Conservation (phyloP, 2,329 filamentous ascomycete genomes). For the Teratosphaeria pseudoeucalypti region DNA sequence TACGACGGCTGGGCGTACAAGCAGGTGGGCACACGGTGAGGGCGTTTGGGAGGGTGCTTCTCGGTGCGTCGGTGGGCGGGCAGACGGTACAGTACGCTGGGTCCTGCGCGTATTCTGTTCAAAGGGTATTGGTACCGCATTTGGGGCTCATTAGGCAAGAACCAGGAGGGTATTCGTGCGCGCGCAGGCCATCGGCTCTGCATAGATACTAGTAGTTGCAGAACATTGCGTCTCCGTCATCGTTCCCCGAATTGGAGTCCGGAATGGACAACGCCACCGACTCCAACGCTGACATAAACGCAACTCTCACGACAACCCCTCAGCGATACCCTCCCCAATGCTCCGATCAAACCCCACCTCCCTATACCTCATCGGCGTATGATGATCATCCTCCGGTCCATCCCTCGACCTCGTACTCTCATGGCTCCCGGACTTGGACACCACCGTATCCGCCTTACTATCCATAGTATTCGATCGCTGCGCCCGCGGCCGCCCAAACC, state of each 20-base stretch:
- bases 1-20: not conserved
- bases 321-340: slow-evolving; percentile 71
- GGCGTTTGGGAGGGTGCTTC: not conserved
- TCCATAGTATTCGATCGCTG: not conserved
- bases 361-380: slow-evolving; percentile 39
- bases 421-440: slow-evolving; percentile 14
- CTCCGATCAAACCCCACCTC: slow-evolving; percentile 56
- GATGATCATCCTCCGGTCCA: slow-evolving; percentile 33
- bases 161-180: too few species aligned
- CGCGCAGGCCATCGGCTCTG: too few species aligned
- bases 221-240: too few species aligned
- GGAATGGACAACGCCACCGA: too few species aligned
- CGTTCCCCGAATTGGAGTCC: too few species aligned
- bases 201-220: too few species aligned
- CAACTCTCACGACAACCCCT: slow-evolving; percentile 48
- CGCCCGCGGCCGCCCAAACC: slow-evolving; percentile 14
- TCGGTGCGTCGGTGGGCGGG: not conserved
- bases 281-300: too few species aligned
- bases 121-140: not conserved
- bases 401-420: slow-evolving; percentile 19
- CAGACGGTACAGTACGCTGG: not conserved
- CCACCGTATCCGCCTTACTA: slow-evolving; percentile 15
- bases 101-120: not conserved
- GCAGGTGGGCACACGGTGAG: not conserved
- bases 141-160: not conserved